These are phyloP conservation scores for Furcasterigmium sp. DNA, from an alignment of 2,329 filamentous ascomycete genomes.

Conservation along the genomic window DNA sequence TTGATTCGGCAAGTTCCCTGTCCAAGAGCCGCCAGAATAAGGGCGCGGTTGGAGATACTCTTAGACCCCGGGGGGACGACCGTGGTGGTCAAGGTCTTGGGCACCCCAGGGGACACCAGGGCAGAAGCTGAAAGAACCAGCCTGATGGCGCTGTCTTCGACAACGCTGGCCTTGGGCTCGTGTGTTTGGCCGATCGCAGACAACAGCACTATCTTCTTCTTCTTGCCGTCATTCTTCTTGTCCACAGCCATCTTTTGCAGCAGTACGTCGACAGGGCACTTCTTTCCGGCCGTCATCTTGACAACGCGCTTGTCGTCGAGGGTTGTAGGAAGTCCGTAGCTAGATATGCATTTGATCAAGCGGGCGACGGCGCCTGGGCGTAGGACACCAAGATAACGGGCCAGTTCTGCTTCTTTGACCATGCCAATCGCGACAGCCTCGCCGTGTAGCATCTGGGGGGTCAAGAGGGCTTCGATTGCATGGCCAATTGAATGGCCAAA, in stretches of 20 bases:
- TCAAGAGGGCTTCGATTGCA: constrained; percentile 90
- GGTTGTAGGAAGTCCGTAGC: constrained; percentile 84
- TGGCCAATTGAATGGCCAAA: constrained; percentile 98
- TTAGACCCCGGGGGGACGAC: constrained; percentile 94
- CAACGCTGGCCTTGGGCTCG: constrained; percentile 82
- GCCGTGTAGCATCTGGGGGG: constrained; percentile 90
- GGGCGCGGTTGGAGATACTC: constrained; percentile 92
- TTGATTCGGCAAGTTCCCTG: constrained; percentile 80
- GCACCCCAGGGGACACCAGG: constrained; percentile 67
- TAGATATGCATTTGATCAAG: constrained; percentile 88
- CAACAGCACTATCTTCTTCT: constrained; percentile 93
- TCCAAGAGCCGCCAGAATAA: constrained; percentile 89
- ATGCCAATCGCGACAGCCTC: constrained; percentile 97
- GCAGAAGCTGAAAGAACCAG: constrained; percentile 78
- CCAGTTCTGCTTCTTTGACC: constrained; percentile 95
- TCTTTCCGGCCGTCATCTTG: constrained; percentile 78
- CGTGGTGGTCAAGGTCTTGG: constrained; percentile 58
- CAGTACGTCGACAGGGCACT: constrained; percentile 79
- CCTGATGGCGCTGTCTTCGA: constrained; percentile 80
- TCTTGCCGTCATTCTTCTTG: constrained; percentile 94
- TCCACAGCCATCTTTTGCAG: constrained; percentile 94
- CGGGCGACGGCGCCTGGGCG: constrained; percentile 84
- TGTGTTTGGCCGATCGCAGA: constrained; percentile 84
- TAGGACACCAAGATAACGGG: constrained; percentile 80
- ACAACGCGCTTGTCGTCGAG: constrained; percentile 77